A percentile compares a stretch with the other conserved stretches of the same genome.
These are phyloP conservation scores for Ogataea pignaliae DNA, from an alignment of 805 yeast species.

Conservation along the genomic window DNA sequence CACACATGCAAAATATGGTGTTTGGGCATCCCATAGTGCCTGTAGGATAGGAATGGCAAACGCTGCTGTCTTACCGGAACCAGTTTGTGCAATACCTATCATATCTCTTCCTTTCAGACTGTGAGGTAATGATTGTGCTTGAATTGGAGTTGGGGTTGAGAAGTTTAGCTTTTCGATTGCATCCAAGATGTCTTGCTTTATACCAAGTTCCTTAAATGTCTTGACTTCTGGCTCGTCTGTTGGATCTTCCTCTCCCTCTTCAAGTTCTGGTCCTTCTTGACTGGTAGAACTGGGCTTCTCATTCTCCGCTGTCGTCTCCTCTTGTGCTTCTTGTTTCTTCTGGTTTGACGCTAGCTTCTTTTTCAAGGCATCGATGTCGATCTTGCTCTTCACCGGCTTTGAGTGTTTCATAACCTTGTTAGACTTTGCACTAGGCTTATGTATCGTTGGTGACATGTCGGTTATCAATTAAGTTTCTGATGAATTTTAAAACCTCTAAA, in stretches of 20 bases:
- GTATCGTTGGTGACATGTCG: not conserved
- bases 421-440: not conserved
- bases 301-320: constrained; percentile 2
- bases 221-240: constrained; percentile 10
- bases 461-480: no score
- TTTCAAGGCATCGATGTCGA: constrained; percentile 27
- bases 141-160: constrained; percentile 89
- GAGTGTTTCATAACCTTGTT: no score
- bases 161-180: constrained; percentile 74
- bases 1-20: constrained; percentile 85
- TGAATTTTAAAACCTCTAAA: no score
- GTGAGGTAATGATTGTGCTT: constrained; percentile 84
- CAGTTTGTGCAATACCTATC: constrained; percentile 95
- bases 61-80: constrained; percentile 98
- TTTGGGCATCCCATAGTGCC: constrained; percentile 82
- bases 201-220: constrained; percentile 50
- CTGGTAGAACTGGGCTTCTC: constrained; percentile 1
- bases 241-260: constrained; percentile 9
- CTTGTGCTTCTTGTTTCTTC: constrained; percentile 17
- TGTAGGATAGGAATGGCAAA: constrained; percentile 95
- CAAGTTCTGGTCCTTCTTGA: constrained; percentile 11
- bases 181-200: constrained; percentile 75
- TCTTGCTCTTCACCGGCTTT: constrained; percentile 15
- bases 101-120: constrained; percentile 89
- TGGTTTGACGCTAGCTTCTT: constrained; percentile 19